phyloP scores from a whole-genome alignment of 2,329 filamentous ascomycete species.

The Nemania sp. region DNA sequence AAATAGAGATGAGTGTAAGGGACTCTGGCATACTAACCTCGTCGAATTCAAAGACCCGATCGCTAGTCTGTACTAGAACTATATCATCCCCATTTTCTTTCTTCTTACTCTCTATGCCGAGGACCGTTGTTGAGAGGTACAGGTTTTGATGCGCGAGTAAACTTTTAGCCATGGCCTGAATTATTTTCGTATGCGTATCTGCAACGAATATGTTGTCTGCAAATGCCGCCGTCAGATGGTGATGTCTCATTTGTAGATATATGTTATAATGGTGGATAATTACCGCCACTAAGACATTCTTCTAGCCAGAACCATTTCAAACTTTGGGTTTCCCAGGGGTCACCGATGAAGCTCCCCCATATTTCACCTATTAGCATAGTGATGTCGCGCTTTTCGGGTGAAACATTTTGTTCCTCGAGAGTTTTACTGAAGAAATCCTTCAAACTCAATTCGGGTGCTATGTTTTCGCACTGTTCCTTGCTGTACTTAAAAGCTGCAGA shows the following conservation, averaged over 20 bases:
- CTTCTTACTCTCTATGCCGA: neutral
- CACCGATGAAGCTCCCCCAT: slow-evolving; percentile 4
- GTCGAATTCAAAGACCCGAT: neutral
- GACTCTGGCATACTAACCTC: neutral
- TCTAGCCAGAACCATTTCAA: slow-evolving; percentile 6
- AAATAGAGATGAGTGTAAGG: too few relatives aligned
- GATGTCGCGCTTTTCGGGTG: neutral
- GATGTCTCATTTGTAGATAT: neutral
- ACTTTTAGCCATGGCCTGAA: neutral
- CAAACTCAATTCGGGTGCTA: neutral
- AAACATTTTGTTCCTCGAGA: neutral
- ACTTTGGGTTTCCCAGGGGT: slow-evolving; percentile 9
- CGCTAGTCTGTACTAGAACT: neutral
- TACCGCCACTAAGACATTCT: neutral
- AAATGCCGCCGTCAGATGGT: neutral
- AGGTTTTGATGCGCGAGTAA: neutral
- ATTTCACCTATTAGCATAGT: neutral
- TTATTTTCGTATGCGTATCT: neutral
- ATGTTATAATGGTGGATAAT: neutral
- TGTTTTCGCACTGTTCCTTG: slow-evolving; percentile 3
- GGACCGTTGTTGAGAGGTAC: neutral
- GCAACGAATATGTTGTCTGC: slow-evolving; percentile 2
- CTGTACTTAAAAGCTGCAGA: slow-evolving; percentile 1
- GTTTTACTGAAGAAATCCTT: slow-evolving; percentile 1
- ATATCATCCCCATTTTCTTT: neutral